Base-by-base conservation (phyloP, 306 rosid species). In the Adenanthera pavonina region DNA sequence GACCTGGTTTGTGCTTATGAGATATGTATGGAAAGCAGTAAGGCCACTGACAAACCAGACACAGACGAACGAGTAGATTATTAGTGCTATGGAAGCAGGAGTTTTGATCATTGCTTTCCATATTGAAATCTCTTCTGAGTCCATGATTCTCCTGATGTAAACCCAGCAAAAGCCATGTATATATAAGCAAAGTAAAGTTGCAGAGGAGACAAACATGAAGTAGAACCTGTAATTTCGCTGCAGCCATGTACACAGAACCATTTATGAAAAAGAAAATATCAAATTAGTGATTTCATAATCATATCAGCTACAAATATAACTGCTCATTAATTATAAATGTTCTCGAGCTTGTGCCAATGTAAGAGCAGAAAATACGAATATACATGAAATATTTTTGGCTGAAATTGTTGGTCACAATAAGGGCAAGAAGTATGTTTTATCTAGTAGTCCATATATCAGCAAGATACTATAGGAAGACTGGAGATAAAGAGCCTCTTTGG, bases 11-110 rank as follows among this genome's bases (percentile, higher is more conserved):
- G 88, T 90, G 82, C 94, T 80, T 81, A 90, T 90, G 90, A 92
- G 94, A 83, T 92, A 92, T 3, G 91, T 83, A 65, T 92, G 97
- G 85, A 90, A 87, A 76, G 78, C 52, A 43, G 89, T 83, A 79
- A 92, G 92, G 49, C 94, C 94, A 30, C 97, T 94, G 25, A 92
- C 97, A 69, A 92, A 90, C 97, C 97, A 92, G 68, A 86, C 81
- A n/a, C 88, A 73, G 43, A 87, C 1, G 83, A 89, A 90, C 60
- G 83, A 66, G 87, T 87, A 92, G 74, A 89, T 54, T 79, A 92
- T 81, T 52, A 92, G 89, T 5, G 60, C 90, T 78, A 87, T 80
- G 71, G 97, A 90, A 77, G 97, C 89, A 10, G 94, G 94, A 73
- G 97, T 90, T 88, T 86, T 87, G 78, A 62, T 80, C 91, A 92